These are phyloP conservation scores for Tripidium arundinaceum DNA, from an alignment of 202 grass and related monocot species.

Conservation along the genomic window DNA sequence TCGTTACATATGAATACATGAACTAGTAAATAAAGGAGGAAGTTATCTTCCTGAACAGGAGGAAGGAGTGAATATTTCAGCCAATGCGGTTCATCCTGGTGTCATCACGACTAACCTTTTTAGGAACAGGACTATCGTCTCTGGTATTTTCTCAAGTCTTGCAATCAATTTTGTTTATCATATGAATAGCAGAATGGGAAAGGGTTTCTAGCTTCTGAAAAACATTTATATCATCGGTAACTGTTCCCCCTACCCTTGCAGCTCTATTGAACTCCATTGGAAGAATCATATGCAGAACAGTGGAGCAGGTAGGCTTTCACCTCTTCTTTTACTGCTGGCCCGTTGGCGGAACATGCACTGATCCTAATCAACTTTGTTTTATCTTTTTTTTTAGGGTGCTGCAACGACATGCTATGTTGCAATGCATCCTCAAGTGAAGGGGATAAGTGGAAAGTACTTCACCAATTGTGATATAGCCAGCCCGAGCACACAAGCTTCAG, in stretches of 20 bases:
- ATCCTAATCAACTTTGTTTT: neutral
- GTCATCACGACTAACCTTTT: constrained; percentile 59
- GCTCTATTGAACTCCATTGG: constrained; percentile 22
- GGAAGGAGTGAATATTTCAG: constrained; percentile 57
- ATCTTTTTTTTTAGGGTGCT: constrained; percentile 49
- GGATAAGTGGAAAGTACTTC: constrained; percentile 53
- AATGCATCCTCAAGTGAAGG: constrained; percentile 49
- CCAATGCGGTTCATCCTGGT: constrained; percentile 74
- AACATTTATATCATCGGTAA: neutral
- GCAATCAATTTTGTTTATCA: too few relatives aligned
- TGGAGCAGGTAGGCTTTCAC: constrained; percentile 26
- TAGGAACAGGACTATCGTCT: constrained; percentile 46
- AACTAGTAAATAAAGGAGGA: too few relatives aligned
- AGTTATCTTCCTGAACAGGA: too few relatives aligned
- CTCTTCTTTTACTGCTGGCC: neutral
- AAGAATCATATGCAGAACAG: constrained; percentile 27
- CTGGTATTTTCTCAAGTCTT: constrained; percentile 39
- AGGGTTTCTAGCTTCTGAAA: neutral
- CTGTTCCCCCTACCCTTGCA: neutral
- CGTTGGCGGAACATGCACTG: neutral
- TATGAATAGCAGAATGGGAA: too few relatives aligned
- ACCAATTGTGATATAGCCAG: constrained; percentile 38
- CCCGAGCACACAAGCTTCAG: constrained; percentile 37
- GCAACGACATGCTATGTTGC: constrained; percentile 67
- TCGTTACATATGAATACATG: neutral